These are phyloP conservation scores for Strigomonas culicis DNA, from an alignment of 208 protist species.

Conservation along the genomic window DNA sequence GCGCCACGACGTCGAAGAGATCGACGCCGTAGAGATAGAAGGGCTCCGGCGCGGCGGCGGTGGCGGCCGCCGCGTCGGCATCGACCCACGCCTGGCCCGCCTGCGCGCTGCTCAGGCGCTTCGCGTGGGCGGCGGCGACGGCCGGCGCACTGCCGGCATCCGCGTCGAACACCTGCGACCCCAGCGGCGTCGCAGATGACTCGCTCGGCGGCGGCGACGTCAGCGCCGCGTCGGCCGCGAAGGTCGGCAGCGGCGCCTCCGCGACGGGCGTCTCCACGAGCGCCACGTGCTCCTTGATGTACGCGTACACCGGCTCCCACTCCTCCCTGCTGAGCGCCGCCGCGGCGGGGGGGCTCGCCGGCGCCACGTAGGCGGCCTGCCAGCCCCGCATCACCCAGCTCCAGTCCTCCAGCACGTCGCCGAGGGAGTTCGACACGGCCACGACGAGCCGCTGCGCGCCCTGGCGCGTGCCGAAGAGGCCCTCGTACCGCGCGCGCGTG, in stretches of 20 bases:
- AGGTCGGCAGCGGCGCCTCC: background rate
- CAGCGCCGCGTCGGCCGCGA: background rate
- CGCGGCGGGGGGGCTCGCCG: background rate
- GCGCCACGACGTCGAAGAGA: conserved; percentile 22
- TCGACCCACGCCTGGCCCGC: too few species aligned
- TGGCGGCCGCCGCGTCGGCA: background rate
- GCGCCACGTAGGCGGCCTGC: conserved; percentile 4
- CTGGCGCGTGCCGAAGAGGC: background rate
- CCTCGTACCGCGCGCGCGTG: conserved; percentile 1
- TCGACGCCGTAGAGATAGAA: conserved; percentile 7
- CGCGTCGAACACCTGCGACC: background rate
- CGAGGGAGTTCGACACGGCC: conserved; percentile 18
- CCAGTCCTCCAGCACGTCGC: conserved; percentile 30
- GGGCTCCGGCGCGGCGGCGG: background rate
- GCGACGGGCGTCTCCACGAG: background rate
- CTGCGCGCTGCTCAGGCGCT: too few species aligned
- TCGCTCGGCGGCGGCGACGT: background rate
- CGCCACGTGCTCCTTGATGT: background rate
- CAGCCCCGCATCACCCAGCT: conserved; percentile 15
- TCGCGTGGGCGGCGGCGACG: background rate
- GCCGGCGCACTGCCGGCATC: background rate
- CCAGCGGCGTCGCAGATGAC: background rate
- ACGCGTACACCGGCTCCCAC: background rate
- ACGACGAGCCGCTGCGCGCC: conserved; percentile 19
- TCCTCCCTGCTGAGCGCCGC: conserved; percentile 6